phyloP scores from a whole-genome alignment of 768 basidiomycete species.

The Coprinopsis strossmayeri region DNA sequence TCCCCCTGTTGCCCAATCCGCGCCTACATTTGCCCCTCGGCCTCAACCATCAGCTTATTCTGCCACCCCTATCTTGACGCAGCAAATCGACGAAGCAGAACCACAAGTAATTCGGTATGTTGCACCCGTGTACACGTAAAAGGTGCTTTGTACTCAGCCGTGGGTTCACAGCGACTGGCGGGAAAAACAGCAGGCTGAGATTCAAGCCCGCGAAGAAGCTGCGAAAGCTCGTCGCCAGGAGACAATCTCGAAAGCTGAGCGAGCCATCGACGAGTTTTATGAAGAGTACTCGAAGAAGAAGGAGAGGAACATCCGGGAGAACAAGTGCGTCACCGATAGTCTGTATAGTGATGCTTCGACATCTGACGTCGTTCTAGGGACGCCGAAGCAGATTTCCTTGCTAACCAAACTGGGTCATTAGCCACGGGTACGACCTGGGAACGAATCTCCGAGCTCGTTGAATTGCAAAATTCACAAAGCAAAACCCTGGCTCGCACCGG shows the following conservation, averaged over 20 bases:
- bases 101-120: conserved; percentile 80
- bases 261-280: conserved; percentile 86
- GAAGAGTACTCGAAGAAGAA: conserved; percentile 84
- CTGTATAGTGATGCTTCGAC: neutral
- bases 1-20: conserved; percentile 28
- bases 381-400: conserved; percentile 75
- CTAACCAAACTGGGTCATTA: conserved; percentile 65
- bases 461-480: conserved; percentile 94
- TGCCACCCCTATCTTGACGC: conserved; percentile 68
- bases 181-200: conserved; percentile 78
- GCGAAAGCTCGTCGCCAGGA: conserved; percentile 75
- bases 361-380: conserved; percentile 46
- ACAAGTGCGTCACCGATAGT: conserved; percentile 60
- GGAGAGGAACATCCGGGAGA: conserved; percentile 85
- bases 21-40: conserved; percentile 65
- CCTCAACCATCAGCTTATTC: conserved; percentile 68
- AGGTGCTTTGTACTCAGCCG: too few species aligned
- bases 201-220: conserved; percentile 74
- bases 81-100: conserved; percentile 68
- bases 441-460: conserved; percentile 79
- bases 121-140: too few species aligned
- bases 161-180: conserved; percentile 88
- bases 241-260: conserved; percentile 77
- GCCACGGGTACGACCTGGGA: conserved; percentile 94
- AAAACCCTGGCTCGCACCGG: conserved; percentile 90